Evolutionary conservation across 768 basidiomycete genomes (phyloP), one percentile per base, ranked within the genome.

Genomic region (Stropharia rugosoannulata): DNA sequence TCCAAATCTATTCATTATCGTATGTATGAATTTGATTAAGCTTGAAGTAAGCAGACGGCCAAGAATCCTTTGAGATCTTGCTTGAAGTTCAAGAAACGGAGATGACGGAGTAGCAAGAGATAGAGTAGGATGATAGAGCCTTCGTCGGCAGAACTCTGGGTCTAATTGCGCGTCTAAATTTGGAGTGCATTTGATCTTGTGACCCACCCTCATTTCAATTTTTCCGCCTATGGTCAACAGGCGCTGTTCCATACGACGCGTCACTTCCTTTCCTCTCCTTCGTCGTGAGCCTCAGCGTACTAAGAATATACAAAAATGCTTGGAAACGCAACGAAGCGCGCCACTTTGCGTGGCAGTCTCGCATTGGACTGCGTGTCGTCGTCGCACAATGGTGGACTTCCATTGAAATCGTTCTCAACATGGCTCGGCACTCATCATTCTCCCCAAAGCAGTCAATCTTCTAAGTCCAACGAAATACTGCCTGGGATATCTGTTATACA

Each of bases 351-450:
- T 56, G 36, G 55, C 39, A 40, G 29, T 36, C 22, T 54, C 8
- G 16, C 32, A 32, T 44, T 54, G 5, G 45, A 54, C 32, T 32
- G 16, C 12, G 41, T 19, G n/a, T 25, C 51, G 18, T 49, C 54
- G 16, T 55, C 54, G 16, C 47, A 32, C 27, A 6, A 39, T n/a
- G 15, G 27, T 13, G 18, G 6, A 15, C 46, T 55, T 12, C 57
- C 53, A 11, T 49, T 62, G 42, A 58, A 57, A 45, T 49, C 60
- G 13, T 62, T 66, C 22, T 59, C 57, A n/a, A 63, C 60, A 15
- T 62, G 60, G 63, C 45, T 63, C 37, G 57, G 59, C 40, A 56
- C 52, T 12, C 55, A 56, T 36, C 64, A 66, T 40, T 48, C 49
- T 45, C 43, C 56, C 32, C 45, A 18, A 22, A 36, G 11, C 29